Conservation (phyloP, 129 eudicot genomes). For the Centella asiatica region DNA sequence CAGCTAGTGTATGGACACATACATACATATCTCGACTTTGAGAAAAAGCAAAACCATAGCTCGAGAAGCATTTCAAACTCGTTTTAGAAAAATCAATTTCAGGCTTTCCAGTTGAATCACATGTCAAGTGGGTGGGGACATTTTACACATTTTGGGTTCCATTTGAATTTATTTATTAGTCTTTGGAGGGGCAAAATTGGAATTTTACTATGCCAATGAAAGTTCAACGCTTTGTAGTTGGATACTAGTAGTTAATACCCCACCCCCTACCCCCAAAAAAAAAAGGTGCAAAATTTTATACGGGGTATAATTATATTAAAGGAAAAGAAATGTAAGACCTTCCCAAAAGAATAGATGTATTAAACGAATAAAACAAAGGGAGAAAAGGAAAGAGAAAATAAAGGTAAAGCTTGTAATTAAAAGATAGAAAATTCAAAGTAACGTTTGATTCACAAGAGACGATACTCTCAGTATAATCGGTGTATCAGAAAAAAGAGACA, state of each 20-base stretch:
- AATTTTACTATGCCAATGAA: not conserved
- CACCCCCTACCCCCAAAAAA: not conserved
- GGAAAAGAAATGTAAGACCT: not conserved
- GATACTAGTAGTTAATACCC: too few relatives aligned
- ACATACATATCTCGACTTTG: too few relatives aligned
- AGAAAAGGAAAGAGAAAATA: not conserved
- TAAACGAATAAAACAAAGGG: too few relatives aligned
- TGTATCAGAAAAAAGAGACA: not conserved
- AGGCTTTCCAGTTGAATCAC: slow-evolving; percentile 1
- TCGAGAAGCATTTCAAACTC: not conserved
- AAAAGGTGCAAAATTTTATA: slow-evolving; percentile 7
- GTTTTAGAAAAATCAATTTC: not conserved
- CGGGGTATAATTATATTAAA: not conserved
- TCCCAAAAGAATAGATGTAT: not conserved
- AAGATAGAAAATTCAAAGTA: not conserved
- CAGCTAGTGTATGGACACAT: too few relatives aligned
- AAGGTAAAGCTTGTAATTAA: not conserved
- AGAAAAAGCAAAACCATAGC: not conserved
- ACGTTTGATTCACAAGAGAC: not conserved
- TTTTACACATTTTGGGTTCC: not conserved
- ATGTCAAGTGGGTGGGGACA: not conserved
- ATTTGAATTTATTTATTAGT: not conserved
- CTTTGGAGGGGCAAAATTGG: not conserved
- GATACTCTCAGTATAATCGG: not conserved
- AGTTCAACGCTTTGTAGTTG: slow-evolving; percentile 1